Percentiles rank a stretch among this genome's conserved stretches.
Conservation (phyloP, 2,329 filamentous ascomycete species). For the Grosmannia clavigera region DNA sequence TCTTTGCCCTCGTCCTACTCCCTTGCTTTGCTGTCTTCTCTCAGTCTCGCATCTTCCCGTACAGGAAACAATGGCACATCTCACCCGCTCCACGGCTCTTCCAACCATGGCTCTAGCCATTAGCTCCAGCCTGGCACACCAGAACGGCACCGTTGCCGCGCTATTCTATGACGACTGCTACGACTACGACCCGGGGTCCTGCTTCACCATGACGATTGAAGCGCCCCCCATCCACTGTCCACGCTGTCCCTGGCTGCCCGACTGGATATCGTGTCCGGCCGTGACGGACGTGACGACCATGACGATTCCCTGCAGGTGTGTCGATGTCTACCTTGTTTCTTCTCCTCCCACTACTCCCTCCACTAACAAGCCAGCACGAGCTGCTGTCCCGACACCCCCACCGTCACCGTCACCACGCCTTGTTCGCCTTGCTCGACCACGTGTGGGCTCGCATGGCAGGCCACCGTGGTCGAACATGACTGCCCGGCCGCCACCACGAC, state of each 20-base stretch:
- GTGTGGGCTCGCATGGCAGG: background rate
- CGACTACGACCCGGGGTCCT: background rate
- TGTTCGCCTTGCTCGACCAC: background rate
- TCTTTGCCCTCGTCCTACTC: too few species aligned
- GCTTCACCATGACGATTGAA: background rate
- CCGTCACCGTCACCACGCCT: background rate
- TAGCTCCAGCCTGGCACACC: background rate
- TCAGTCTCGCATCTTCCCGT: too few species aligned
- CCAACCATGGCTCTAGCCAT: too few species aligned
- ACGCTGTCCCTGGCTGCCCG: background rate
- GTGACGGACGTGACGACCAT: background rate
- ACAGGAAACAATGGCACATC: too few species aligned
- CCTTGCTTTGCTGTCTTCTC: too few species aligned
- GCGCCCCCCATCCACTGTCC: background rate
- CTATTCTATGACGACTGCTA: background rate
- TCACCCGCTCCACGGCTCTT: too few species aligned
- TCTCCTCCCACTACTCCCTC: background rate
- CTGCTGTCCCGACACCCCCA: background rate
- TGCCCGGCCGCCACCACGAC: background rate
- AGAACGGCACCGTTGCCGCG: background rate
- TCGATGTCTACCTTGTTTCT: background rate
- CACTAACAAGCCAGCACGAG: background rate
- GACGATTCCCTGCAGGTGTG: background rate
- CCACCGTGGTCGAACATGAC: background rate
- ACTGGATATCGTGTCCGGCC: background rate